Evolutionary conservation across 2,329 filamentous ascomycete species (phyloP).

Genomic region (Ilyonectria robusta): DNA sequence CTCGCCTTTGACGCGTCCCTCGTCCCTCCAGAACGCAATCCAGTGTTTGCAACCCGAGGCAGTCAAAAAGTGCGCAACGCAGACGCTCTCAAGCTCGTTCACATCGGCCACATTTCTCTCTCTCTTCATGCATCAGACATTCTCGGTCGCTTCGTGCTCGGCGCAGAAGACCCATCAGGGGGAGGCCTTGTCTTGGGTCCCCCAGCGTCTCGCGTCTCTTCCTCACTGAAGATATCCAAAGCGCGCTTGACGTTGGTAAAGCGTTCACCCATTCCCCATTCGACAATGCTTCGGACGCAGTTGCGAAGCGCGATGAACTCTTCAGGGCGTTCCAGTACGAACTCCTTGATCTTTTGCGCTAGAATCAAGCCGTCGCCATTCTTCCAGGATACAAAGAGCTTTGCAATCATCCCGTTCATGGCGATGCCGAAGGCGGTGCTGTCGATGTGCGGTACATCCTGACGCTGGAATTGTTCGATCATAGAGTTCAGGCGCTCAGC

Average conservation of each 20-base stretch:
- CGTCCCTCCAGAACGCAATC: too few species aligned
- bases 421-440: slow-evolving; percentile 42
- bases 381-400: slow-evolving; percentile 51
- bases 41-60: too few species aligned
- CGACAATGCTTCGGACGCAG: slow-evolving; percentile 54
- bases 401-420: slow-evolving; percentile 52
- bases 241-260: slow-evolving; percentile 45
- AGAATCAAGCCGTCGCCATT: not conserved
- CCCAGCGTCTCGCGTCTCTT: too few species aligned
- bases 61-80: too few species aligned
- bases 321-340: slow-evolving; percentile 47
- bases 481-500: slow-evolving; percentile 23
- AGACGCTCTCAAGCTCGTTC: too few species aligned
- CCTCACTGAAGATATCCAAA: slow-evolving; percentile 16
- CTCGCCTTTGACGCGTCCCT: too few species aligned
- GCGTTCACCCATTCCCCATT: slow-evolving; percentile 51
- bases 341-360: slow-evolving; percentile 26
- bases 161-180: too few species aligned
- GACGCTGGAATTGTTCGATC: slow-evolving; percentile 48
- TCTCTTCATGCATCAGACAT: too few species aligned
- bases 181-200: too few species aligned
- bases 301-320: slow-evolving; percentile 51
- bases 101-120: too few species aligned
- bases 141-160: too few species aligned
- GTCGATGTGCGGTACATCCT: slow-evolving; percentile 41